Conservation (phyloP, 345 rosid genomes). For the Lepidium aucheri region DNA sequence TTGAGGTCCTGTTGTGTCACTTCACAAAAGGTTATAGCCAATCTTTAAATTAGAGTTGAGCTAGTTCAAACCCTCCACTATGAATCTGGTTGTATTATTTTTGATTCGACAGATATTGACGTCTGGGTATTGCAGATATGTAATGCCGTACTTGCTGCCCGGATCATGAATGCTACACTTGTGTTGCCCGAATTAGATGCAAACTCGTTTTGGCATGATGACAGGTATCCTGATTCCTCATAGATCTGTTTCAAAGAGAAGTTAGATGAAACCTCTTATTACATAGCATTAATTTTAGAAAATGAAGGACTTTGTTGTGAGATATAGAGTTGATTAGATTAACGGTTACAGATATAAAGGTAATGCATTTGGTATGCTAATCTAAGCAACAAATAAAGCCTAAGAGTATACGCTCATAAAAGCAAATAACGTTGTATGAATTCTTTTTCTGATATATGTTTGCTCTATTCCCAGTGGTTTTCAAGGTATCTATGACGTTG, state of each 20-base stretch:
- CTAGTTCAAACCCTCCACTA: neutral
- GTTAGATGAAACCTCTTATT: neutral
- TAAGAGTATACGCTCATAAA: neutral
- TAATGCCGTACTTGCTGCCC: slow-evolving; percentile 98
- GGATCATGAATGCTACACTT: slow-evolving; percentile 98
- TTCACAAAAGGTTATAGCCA: neutral
- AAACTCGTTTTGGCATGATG: slow-evolving; percentile 98
- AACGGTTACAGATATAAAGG: neutral
- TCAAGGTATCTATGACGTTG: slow-evolving; percentile 93
- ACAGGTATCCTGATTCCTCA: slow-evolving; percentile 47
- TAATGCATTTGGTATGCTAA: too few relatives aligned
- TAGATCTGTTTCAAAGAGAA: neutral
- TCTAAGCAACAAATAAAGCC: neutral
- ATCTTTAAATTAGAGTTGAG: neutral
- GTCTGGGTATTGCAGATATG: slow-evolving; percentile 55
- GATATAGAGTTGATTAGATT: neutral
- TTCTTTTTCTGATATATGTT: neutral
- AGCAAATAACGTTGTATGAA: neutral
- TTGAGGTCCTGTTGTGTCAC: neutral
- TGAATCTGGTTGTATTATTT: neutral
- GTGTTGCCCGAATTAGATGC: slow-evolving; percentile 96
- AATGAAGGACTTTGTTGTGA: too few relatives aligned
- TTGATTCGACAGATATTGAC: slow-evolving; percentile 1
- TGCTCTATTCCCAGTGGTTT: slow-evolving; percentile 55
- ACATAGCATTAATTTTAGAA: neutral